Evolutionary conservation across 495 filamentous ascomycete genomes (phyloP).

Genomic region (Aspergillus indologenus): DNA sequence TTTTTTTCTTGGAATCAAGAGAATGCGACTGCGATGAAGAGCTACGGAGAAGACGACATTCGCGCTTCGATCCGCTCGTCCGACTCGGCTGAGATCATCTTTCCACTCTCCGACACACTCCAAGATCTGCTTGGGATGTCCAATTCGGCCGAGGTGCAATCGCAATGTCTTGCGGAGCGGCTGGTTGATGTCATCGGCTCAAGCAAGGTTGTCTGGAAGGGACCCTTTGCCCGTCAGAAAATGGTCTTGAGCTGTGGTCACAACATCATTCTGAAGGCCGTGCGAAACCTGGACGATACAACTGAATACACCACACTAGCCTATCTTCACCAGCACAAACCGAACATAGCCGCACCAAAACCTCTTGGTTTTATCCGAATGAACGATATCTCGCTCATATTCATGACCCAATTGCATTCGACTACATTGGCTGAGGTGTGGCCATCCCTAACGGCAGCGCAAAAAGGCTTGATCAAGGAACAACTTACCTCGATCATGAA

Average conservation of each 20-base stretch:
- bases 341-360: slow-evolving; percentile 3
- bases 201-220: slow-evolving; percentile 8
- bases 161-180: not conserved
- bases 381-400: slow-evolving; percentile 6
- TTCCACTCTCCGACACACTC: not conserved
- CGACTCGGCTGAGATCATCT: not conserved
- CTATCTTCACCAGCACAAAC: slow-evolving; percentile 6
- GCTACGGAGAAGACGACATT: too few species aligned
- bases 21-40: too few species aligned
- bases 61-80: too few species aligned
- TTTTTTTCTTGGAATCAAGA: too few species aligned
- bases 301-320: slow-evolving; percentile 8
- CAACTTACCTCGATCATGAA: slow-evolving; percentile 14
- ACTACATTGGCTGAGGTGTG: slow-evolving; percentile 4
- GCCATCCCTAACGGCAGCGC: slow-evolving; percentile 1
- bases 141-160: not conserved
- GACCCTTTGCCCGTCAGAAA: not conserved
- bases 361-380: slow-evolving; percentile 7
- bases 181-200: slow-evolving; percentile 4
- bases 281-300: slow-evolving; percentile 3
- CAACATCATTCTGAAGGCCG: slow-evolving; percentile 7
- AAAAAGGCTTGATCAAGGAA: slow-evolving; percentile 13
- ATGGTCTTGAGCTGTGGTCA: slow-evolving; percentile 4
- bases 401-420: slow-evolving; percentile 5
- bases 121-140: not conserved